Evolutionary conservation across 2,329 filamentous ascomycete genomes (phyloP), one percentile per base, ranked within the genome.

Genomic region (Claviceps pusilla): DNA sequence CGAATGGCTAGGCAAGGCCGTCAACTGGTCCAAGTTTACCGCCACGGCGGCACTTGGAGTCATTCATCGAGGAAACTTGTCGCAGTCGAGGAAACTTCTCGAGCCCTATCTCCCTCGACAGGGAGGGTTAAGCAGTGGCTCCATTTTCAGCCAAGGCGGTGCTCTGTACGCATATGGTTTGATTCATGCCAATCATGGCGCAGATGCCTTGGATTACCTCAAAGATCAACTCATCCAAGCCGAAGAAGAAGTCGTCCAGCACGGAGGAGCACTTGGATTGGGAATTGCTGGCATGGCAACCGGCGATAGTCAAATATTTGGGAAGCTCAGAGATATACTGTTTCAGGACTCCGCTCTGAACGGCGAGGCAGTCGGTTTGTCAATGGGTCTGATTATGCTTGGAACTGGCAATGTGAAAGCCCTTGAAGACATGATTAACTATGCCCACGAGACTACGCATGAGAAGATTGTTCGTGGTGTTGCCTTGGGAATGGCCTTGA

Each of bases 21-120:
- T 97, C 50, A 98, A 98, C 73, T 98, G 93, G 93, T 96, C 90
- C 57, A 98, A 98, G 68, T 98, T 98, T 68, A 96, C 93, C 0
- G 93, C 93, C 14, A 98, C 93, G 4, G 93, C 93, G 55, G 93
- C 93, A 7, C 76, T 98, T 6, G 93, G 93, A 68, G 93, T 97
- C 52, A 96, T 98, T 58, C 93, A 98, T 69, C 86, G 89, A 48
- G 93, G 93, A 54, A 98, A 98, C 69, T 76, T 98, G 56, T 87
- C 86, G 29, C 91, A 98, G 65, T 93, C 90, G 1, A 83, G 89
- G 65, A 95, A 95, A 72, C 79, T 98, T 2, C 78, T 98, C 14
- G 89, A 95, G 64, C 93, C 93, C 3, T 98, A 98, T 65, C 82
- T 98, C 9, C 93, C 93, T 14, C 84, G 87, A 58, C 79, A 83